These are phyloP conservation scores for Limtongozyma cylindracea DNA, from an alignment of 805 yeast species.

Conservation along the genomic window DNA sequence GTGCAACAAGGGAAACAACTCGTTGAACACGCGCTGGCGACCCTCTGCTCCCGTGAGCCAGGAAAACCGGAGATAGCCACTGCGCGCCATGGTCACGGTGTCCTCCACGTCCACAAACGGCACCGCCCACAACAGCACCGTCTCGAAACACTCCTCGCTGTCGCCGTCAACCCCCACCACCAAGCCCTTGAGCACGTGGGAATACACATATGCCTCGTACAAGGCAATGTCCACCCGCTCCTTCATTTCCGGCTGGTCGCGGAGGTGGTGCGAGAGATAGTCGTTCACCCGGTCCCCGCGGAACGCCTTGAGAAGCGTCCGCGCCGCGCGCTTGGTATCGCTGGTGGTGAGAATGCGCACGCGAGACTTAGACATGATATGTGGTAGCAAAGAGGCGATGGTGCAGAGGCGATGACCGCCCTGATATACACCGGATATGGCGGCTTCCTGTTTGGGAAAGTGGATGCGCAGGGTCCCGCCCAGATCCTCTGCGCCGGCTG, in stretches of 20 bases:
- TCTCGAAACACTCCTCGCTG: constrained; percentile 15
- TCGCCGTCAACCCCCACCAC: constrained; percentile 25
- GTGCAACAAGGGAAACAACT: constrained; percentile 23
- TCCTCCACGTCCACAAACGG: constrained; percentile 21
- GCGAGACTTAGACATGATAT: no score
- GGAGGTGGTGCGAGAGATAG: constrained; percentile 1
- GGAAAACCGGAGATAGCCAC: constrained; percentile 27
- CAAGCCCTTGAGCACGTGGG: constrained; percentile 23
- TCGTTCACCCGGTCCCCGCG: no score
- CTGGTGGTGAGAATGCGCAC: no score
- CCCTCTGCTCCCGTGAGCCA: constrained; percentile 21
- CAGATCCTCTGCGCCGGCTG: no score
- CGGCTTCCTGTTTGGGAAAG: no score
- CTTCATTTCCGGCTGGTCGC: constrained; percentile 1
- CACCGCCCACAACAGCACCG: constrained; percentile 26
- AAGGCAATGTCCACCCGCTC: constrained; percentile 4
- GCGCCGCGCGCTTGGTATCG: no score
- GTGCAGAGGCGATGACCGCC: no score
- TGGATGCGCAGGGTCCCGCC: no score
- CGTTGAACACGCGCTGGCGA: constrained; percentile 20
- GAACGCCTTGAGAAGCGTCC: no score
- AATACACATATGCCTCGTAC: constrained; percentile 23
- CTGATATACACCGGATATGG: no score
- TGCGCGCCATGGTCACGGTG: constrained; percentile 18
- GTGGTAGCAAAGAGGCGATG: no score